Percentiles rank a stretch among this genome's conserved stretches.
These are phyloP conservation scores for Crithidia sp. DNA, from an alignment of 208 protist genomes.

Conservation along the genomic window DNA sequence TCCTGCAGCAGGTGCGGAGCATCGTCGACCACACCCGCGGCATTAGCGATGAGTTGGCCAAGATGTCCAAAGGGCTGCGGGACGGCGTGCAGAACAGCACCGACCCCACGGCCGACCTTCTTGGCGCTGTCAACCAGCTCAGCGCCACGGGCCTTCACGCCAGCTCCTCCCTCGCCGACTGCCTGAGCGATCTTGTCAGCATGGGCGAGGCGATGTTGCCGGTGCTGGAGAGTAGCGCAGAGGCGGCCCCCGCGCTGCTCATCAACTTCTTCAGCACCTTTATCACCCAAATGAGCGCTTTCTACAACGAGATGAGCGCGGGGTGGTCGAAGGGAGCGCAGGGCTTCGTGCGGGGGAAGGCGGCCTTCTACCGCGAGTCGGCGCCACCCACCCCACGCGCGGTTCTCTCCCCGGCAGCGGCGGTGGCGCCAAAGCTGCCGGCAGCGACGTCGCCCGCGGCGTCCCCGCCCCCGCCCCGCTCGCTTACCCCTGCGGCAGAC, in stretches of 20 bases:
- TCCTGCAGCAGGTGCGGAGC: conserved; percentile 34
- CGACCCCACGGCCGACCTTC: conserved; percentile 24
- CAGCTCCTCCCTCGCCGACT: conserved; percentile 40
- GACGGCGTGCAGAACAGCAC: conserved; percentile 20
- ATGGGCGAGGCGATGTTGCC: conserved; percentile 76
- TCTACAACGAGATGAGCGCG: conserved; percentile 43
- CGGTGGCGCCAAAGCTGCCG: background rate
- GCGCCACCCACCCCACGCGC: background rate
- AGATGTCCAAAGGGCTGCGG: conserved; percentile 21
- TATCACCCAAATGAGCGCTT: conserved; percentile 50
- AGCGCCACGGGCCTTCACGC: conserved; percentile 18
- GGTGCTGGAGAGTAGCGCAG: conserved; percentile 55
- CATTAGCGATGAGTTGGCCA: conserved; percentile 27
- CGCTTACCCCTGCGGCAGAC: background rate
- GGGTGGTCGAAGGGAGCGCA: conserved; percentile 26
- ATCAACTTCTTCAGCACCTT: conserved; percentile 75
- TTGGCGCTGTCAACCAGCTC: conserved; percentile 18
- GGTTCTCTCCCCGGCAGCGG: background rate
- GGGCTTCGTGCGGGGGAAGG: conserved; percentile 39
- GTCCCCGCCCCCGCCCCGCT: background rate
- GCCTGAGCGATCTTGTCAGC: conserved; percentile 56
- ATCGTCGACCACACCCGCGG: conserved; percentile 32
- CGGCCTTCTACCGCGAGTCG: conserved; percentile 34
- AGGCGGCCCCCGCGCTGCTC: conserved; percentile 54
- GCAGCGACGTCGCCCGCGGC: conserved; percentile 3